phyloP scores from a whole-genome alignment of 1,284 basidiomycete species.

The Rhodotorula sp. region DNA sequence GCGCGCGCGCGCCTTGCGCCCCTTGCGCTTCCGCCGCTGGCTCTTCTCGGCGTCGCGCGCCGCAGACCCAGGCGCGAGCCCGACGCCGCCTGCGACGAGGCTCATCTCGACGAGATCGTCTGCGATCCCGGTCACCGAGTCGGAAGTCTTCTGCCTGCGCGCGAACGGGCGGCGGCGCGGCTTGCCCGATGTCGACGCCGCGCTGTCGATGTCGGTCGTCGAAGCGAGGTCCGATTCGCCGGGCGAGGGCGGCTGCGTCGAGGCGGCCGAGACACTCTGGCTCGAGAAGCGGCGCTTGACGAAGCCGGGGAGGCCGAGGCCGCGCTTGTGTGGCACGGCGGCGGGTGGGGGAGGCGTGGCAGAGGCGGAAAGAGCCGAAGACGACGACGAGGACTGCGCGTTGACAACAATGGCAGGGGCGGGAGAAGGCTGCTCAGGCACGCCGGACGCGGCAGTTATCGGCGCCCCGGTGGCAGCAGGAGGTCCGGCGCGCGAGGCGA shows the following conservation, averaged over 20 bases:
- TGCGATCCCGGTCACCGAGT: neutral
- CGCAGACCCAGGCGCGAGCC: constrained; percentile 6
- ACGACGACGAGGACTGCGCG: neutral
- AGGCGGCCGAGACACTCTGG: neutral
- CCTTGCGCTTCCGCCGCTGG: constrained; percentile 1
- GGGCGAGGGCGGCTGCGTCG: constrained; percentile 1
- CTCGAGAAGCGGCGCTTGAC: constrained; percentile 30
- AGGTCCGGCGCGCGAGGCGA: neutral
- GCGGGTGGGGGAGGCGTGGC: neutral
- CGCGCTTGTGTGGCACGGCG: constrained; percentile 7
- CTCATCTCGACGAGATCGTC: constrained; percentile 18
- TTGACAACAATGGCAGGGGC: constrained; percentile 31
- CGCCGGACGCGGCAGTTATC: neutral
- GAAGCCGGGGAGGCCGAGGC: constrained; percentile 34
- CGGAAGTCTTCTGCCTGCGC: neutral
- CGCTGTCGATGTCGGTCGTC: constrained; percentile 14
- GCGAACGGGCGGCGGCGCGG: constrained; percentile 4
- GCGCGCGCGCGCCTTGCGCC: constrained; percentile 18
- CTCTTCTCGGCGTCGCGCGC: neutral
- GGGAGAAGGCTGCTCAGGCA: neutral
- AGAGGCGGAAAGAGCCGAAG: neutral
- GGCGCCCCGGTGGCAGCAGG: neutral
- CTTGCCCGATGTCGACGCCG: constrained; percentile 5
- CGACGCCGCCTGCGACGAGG: constrained; percentile 1
- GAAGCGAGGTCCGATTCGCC: constrained; percentile 9